Evolutionary conservation across 1,139 yeast species (phyloP), one percentile per base, ranked within the genome.

Genomic region (Taphrina communis): DNA sequence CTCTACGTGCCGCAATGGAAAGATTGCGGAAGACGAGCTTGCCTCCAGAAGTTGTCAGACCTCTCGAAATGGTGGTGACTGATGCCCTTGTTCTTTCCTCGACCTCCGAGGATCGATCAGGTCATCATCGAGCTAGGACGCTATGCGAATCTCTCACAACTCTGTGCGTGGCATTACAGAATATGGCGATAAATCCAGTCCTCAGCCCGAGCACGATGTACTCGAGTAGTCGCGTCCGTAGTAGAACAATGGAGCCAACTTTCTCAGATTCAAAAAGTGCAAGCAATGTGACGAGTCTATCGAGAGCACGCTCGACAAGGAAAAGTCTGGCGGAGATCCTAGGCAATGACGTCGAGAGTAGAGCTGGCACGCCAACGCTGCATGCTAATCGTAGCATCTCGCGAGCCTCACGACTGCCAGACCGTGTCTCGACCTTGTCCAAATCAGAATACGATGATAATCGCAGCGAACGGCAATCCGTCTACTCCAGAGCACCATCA

Each of bases 41-140:
- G 4, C 31, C 51, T 1, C 11, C 51, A 7, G 62, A 58, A 6
- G 51, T 58, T 17, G n/a, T 58, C 4, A 53, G 41, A 19, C 62
- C 67, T 17, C 55, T 63, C 11, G 67, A 63, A 7, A 2, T 63
- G 35, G 67, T 51, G 6, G 56, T 56, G 8, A 11, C 61, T 2
- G 67, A 63, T 17, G 67, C 58, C 11, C 61, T 63, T 2, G 53
- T 42, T n/a, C 48, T 63, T 7, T 11, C 67, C 11, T 12, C 35
- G 31, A n/a, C 31, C 17, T 31, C 21, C 14, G 36, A 12, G 8
- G 55, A 53, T 6, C n/a, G 9, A 7, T 6, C 46, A 21, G 48
- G 38, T 14, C 53, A 21, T 17, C 52, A 7, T 44, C 67, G 67
- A 4, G 55, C 52, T 5, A 21, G 17, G 6, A 39, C 52, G 12